These are phyloP conservation scores for Gnomoniopsis sp. DNA, from an alignment of 2,329 filamentous ascomycete genomes.

Conservation along the genomic window DNA sequence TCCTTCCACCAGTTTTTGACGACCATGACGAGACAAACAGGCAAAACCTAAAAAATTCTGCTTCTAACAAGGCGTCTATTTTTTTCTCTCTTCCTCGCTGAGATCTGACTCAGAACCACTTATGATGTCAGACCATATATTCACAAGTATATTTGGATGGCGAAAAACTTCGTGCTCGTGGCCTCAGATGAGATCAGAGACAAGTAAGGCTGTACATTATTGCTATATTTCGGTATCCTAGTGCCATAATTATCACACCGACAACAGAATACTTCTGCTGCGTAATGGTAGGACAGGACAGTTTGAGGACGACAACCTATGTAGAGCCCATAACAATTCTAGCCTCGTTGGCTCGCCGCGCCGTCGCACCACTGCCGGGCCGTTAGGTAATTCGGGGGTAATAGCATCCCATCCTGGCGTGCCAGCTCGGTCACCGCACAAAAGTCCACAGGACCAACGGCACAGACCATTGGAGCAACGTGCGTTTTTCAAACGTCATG, in stretches of 20 bases:
- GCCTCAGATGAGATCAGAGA: no score
- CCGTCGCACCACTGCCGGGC: not conserved
- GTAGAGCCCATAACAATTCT: not conserved
- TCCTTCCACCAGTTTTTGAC: not conserved
- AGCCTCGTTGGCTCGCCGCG: not conserved
- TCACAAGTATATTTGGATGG: no score
- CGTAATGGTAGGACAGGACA: no score
- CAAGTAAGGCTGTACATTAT: no score
- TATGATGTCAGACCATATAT: no score
- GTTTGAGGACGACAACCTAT: no score
- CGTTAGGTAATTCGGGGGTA: conserved; percentile 8
- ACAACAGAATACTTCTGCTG: no score
- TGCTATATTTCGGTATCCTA: no score
- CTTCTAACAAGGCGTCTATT: not conserved
- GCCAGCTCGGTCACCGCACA: not conserved
- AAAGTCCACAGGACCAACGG: not conserved
- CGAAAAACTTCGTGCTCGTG: no score
- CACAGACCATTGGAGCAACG: not conserved
- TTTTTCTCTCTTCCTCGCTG: not conserved
- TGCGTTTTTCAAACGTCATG: not conserved
- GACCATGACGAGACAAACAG: not conserved
- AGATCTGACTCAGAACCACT: no score
- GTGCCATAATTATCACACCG: no score
- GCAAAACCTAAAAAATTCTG: not conserved
- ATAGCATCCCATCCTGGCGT: not conserved